Conservation (phyloP, 768 basidiomycete species). For the Mycena maculata region DNA sequence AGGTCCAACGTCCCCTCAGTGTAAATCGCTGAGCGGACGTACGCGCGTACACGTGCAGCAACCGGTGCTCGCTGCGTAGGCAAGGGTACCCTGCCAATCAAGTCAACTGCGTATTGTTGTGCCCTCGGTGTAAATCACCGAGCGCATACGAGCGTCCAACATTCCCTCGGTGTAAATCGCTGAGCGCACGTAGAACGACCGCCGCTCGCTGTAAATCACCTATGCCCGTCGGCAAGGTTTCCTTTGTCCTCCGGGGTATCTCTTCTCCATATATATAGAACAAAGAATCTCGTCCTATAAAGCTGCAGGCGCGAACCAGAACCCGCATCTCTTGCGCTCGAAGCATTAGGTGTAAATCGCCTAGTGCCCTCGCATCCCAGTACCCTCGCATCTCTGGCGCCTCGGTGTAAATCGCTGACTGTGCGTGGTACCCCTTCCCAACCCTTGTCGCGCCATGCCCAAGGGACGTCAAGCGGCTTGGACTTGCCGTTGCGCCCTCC, state of each 20-base stretch:
- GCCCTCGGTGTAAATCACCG: no score
- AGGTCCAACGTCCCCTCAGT: background rate
- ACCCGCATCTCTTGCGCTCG: background rate
- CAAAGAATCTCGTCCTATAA: background rate
- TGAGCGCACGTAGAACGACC: no score
- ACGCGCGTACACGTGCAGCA: no score
- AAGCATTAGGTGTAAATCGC: conserved; percentile 1
- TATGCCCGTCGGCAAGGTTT: no score
- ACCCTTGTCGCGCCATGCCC: background rate
- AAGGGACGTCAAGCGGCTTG: background rate
- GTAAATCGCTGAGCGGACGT: conserved; percentile 6
- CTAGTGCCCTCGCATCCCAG: background rate
- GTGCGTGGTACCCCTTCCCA: no score
- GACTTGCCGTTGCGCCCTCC: background rate
- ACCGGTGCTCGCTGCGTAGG: no score
- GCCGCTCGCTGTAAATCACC: no score
- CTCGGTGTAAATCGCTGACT: no score
- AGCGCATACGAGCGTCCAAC: no score
- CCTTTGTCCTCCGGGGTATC: background rate
- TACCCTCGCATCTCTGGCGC: no score
- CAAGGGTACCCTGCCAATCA: no score
- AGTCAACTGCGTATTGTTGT: no score
- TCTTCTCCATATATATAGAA: background rate
- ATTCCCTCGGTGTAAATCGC: background rate
- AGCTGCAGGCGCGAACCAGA: background rate